Evolutionary conservation across 202 grass and related monocot genomes (phyloP).

Genomic region (Setaria viridis): DNA sequence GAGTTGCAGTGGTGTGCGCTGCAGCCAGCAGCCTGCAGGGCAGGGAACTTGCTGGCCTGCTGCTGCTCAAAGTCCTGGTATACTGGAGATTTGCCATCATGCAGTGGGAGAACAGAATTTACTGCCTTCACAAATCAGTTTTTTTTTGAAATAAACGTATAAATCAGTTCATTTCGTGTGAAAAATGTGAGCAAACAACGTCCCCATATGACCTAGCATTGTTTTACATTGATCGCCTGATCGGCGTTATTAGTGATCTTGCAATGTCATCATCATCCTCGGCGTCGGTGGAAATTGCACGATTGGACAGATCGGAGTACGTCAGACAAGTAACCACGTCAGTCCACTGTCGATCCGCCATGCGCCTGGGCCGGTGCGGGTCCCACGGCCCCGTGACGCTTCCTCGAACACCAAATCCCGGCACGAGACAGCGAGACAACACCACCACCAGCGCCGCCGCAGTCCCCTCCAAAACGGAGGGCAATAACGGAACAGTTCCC

Average conservation of each 20-base stretch:
- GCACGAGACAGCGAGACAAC: neutral
- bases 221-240: no score
- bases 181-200: neutral
- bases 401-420: neutral
- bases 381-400: neutral
- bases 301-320: neutral
- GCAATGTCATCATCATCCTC: neutral
- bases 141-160: no score
- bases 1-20: neutral
- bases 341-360: constrained; percentile 16
- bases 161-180: neutral
- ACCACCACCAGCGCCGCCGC: neutral
- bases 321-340: constrained; percentile 15
- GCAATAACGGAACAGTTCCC: constrained; percentile 40
- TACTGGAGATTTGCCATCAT: neutral
- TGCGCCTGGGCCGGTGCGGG: neutral
- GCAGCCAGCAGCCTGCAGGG: neutral
- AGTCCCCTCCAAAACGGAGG: constrained; percentile 11
- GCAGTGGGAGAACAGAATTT: neutral
- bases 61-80: neutral
- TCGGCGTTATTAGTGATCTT: neutral
- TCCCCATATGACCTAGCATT: no score
- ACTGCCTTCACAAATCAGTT: neutral
- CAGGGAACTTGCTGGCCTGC: neutral
- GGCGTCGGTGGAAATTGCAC: neutral